Percentiles rank a stretch among this genome's conserved stretches.
phyloP scores from a whole-genome alignment of 192 early-diverging fungal species.

The Nowakowskiella sp. region DNA sequence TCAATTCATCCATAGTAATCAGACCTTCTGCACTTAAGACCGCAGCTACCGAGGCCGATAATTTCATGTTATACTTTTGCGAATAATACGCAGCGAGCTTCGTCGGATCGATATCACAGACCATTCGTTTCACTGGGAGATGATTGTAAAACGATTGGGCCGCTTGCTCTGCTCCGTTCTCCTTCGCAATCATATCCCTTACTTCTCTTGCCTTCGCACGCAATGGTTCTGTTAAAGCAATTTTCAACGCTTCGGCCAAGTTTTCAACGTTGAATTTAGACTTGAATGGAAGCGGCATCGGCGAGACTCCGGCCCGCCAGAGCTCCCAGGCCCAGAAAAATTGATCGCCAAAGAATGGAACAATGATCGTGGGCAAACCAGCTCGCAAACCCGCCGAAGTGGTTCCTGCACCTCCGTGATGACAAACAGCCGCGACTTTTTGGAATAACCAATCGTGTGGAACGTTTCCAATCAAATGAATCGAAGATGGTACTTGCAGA shows the following conservation, averaged over 20 bases:
- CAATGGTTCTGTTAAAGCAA: conserved; percentile 11
- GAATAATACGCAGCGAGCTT: conserved; percentile 10
- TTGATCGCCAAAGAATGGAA: conserved; percentile 27
- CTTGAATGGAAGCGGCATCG: conserved; percentile 22
- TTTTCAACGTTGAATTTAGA: conserved; percentile 14
- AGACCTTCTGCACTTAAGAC: neutral
- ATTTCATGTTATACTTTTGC: neutral
- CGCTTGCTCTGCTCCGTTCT: conserved; percentile 12
- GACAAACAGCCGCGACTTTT: conserved; percentile 14
- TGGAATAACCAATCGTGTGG: conserved; percentile 30
- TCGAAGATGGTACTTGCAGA: conserved; percentile 2
- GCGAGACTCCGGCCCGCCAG: conserved; percentile 15
- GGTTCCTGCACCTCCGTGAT: conserved; percentile 31
- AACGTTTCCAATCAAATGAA: conserved; percentile 9
- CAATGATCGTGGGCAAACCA: conserved; percentile 18
- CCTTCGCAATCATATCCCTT: conserved; percentile 10
- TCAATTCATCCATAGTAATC: neutral
- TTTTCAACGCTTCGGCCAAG: conserved; percentile 21
- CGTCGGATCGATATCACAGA: conserved; percentile 18
- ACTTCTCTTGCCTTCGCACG: conserved; percentile 16
- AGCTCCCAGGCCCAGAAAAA: conserved; percentile 17
- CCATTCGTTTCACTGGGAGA: conserved; percentile 14
- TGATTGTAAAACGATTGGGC: conserved; percentile 27
- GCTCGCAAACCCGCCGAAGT: conserved; percentile 16
- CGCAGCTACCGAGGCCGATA: neutral